Evolutionary conservation across 306 rosid species (phyloP).

Genomic region (Rosa lucieae): DNA sequence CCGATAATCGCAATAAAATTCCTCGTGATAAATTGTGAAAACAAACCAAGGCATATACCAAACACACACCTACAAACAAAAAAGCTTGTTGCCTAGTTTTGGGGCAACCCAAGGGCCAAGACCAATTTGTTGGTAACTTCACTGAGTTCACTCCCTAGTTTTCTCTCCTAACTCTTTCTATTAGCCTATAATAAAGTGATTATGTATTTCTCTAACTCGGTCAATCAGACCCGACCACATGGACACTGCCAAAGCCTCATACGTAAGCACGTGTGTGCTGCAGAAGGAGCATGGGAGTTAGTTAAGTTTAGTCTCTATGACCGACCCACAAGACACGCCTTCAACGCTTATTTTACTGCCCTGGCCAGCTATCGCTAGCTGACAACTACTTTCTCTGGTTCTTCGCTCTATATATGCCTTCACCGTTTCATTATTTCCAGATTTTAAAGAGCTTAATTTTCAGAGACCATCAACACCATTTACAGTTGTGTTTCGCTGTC

Average conservation of each 20-base stretch:
- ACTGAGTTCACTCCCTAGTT: background rate
- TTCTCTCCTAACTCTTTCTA: conserved; percentile 20
- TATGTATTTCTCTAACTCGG: background rate
- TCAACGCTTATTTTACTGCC: conserved; percentile 22
- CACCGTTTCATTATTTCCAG: background rate
- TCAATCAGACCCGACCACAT: background rate
- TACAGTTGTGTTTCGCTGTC: background rate
- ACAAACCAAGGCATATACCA: background rate
- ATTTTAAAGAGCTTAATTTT: background rate
- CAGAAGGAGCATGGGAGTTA: background rate
- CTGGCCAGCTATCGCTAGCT: background rate
- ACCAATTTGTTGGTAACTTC: conserved; percentile 20
- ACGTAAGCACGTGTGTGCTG: background rate
- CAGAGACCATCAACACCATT: background rate
- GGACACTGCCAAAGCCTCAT: background rate
- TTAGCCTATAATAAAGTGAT: background rate
- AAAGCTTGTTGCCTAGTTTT: background rate
- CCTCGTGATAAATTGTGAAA: background rate
- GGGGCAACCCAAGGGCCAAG: conserved; percentile 19
- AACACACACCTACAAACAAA: background rate
- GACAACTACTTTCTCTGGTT: background rate
- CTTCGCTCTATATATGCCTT: background rate
- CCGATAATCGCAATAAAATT: background rate
- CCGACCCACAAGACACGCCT: conserved; percentile 22
- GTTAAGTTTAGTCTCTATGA: background rate